A percentile compares a stretch with the other conserved stretches of the same genome.
Conservation (phyloP, 1,284 basidiomycete species). For the Kalmanozyma brasiliensis region DNA sequence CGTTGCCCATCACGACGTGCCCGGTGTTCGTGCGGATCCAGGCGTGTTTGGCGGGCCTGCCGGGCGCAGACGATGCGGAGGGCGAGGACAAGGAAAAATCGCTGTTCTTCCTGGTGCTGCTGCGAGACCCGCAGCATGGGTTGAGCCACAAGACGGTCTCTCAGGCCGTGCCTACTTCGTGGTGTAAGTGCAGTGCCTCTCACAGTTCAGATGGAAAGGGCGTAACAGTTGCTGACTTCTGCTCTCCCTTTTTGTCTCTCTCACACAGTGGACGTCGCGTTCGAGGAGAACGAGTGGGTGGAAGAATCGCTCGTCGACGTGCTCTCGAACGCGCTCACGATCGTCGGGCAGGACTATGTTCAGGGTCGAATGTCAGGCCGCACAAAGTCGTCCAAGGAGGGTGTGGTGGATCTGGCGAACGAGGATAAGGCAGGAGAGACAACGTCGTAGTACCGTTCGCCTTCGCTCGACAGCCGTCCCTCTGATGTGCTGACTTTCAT, state of each 20-base stretch:
- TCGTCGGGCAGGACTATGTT: slow-evolving; percentile 62
- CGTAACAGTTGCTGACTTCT: slow-evolving; percentile 4
- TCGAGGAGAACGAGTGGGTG: slow-evolving; percentile 64
- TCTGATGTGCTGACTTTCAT: too few species aligned
- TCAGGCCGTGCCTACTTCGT: slow-evolving; percentile 60
- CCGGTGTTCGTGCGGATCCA: slow-evolving; percentile 94
- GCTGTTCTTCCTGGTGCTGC: slow-evolving; percentile 59
- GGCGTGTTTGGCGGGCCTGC: slow-evolving; percentile 70
- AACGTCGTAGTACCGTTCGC: neutral
- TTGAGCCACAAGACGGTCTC: slow-evolving; percentile 61
- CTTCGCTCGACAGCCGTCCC: too few species aligned
- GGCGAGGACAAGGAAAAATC: slow-evolving; percentile 38
- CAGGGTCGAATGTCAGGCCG: slow-evolving; percentile 56
- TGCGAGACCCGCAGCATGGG: slow-evolving; percentile 60
- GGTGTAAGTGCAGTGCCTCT: slow-evolving; percentile 49
- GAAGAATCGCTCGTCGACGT: slow-evolving; percentile 64
- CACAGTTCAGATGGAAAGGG: neutral
- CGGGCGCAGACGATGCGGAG: slow-evolving; percentile 11
- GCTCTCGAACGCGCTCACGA: slow-evolving; percentile 58
- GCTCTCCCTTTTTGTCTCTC: neutral
- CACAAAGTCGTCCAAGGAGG: slow-evolving; percentile 47
- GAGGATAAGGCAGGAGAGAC: slow-evolving; percentile 3
- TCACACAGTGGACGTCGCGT: slow-evolving; percentile 54
- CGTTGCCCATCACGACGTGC: slow-evolving; percentile 82
- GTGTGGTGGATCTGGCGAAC: slow-evolving; percentile 14